Conservation (phyloP, 2,329 filamentous ascomycete genomes). For the Aspergillus chevalieri region DNA sequence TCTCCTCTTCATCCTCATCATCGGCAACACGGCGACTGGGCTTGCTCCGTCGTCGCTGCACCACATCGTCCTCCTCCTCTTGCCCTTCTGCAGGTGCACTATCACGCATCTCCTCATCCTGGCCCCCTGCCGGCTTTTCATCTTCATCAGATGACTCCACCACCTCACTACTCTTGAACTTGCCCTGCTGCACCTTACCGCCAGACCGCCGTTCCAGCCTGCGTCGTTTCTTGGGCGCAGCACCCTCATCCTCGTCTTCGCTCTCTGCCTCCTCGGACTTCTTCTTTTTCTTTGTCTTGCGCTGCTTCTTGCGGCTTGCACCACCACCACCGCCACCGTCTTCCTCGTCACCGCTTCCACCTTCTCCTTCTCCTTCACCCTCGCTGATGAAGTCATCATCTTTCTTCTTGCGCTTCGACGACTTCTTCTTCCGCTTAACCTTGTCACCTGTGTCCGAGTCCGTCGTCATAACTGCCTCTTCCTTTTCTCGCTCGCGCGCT, state of each 20-base stretch:
- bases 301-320: neutral
- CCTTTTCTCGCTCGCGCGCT: constrained; percentile 62
- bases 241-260: constrained; percentile 21
- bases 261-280: constrained; percentile 29
- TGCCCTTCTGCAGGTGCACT: constrained; percentile 31
- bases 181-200: constrained; percentile 42
- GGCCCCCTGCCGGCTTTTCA: constrained; percentile 21
- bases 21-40: constrained; percentile 29
- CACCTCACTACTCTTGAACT: constrained; percentile 82
- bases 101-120: constrained; percentile 26
- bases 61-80: constrained; percentile 37
- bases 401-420: constrained; percentile 59
- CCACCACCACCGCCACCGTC: neutral
- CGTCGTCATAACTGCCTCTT: constrained; percentile 73
- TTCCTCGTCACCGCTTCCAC: constrained; percentile 1
- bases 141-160: constrained; percentile 65
- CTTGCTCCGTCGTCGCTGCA: constrained; percentile 30
- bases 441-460: constrained; percentile 77
- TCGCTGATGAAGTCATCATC: constrained; percentile 27
- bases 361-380: constrained; percentile 40
- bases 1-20: constrained; percentile 42
- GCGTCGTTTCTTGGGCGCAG: constrained; percentile 52
- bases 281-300: constrained; percentile 19
- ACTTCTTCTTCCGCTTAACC: constrained; percentile 66
- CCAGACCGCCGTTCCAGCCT: constrained; percentile 51